Evolutionary conservation across 331 rosid genomes (phyloP).

Genomic region (Cydonia oblonga): DNA sequence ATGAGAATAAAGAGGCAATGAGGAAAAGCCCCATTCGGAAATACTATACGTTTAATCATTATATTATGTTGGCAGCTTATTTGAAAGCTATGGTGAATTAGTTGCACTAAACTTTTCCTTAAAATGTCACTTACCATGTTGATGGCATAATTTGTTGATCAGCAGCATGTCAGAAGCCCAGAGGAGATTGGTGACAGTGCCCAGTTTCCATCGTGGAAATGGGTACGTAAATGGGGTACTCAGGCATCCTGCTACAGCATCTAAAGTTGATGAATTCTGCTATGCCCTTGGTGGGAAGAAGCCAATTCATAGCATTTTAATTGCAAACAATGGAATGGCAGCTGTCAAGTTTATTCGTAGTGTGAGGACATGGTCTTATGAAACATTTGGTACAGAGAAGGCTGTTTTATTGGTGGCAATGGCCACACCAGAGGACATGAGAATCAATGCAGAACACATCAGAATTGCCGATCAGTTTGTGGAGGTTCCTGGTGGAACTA

Average conservation of each 20-base stretch:
- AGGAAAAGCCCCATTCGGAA: background rate
- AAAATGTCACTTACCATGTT: constrained; percentile 5
- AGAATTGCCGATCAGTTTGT: constrained; percentile 97
- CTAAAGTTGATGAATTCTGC: constrained; percentile 73
- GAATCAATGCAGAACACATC: constrained; percentile 99
- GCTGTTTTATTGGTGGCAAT: constrained; percentile 90
- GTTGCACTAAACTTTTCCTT: background rate
- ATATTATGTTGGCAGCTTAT: background rate
- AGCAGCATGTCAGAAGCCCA: constrained; percentile 48
- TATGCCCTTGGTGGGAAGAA: constrained; percentile 80
- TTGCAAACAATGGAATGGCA: constrained; percentile 99
- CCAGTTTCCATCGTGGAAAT: constrained; percentile 42
- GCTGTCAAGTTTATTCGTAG: constrained; percentile 97
- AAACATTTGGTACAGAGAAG: constrained; percentile 87
- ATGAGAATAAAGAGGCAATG: background rate
- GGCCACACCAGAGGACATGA: constrained; percentile 99
- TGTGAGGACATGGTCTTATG: constrained; percentile 93
- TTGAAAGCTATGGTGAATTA: constrained; percentile 5
- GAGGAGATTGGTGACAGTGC: constrained; percentile 27
- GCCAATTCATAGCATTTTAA: constrained; percentile 91
- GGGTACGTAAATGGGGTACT: constrained; percentile 44
- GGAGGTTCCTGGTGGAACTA: constrained; percentile 98
- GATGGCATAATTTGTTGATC: background rate
- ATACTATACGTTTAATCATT: background rate
- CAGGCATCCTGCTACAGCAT: constrained; percentile 57